Evolutionary conservation across 192 early-diverging fungal species (phyloP), one percentile per base, ranked within the genome.

Genomic region (Coemansia sp.): DNA sequence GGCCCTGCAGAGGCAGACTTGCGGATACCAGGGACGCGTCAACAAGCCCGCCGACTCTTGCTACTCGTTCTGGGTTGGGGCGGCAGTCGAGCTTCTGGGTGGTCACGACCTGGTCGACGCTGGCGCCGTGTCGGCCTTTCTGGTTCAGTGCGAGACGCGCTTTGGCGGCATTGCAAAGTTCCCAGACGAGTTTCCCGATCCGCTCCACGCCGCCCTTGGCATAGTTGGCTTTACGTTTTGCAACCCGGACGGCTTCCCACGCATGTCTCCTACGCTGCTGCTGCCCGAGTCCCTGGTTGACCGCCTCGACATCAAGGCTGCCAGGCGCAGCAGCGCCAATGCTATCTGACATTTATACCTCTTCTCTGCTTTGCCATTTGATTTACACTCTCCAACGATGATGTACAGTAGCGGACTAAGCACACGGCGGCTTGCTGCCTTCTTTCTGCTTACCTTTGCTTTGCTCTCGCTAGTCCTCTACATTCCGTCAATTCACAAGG

Each of bases 21-120:
- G 69, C 22, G 98, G 98, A 5, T 99, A 95, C 78, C 90, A 94
- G 63, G 98, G 98, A 4, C 71, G 98, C 36, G 72, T 82, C 9
- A 91, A 92, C 65, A 99, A 99, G 70, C 70, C 79, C 3, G 76
- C 86, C 19, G 98, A 99, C 65, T 92, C 91, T 11, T 99, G 98
- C 72, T 99, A 99, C 73, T 90, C 93, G 8, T 99, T 96, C 75
- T 99, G 98, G 98, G 82, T 98, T 18, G 98, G 97, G 8, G 94
- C 84, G 0, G 67, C 87, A 9, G 60, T 99, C 17, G 59, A 76
- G 60, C 65, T 82, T 14, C 70, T 82, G 1, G 80, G 80, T 42
- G 74, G 70, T 38, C 70, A 77, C 41, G 67, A 48, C 38, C 54
- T 76, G 62, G 65, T 77, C 17, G 67, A 82, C 34, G 8, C 18